Evolutionary conservation across 2,329 filamentous ascomycete genomes (phyloP), one percentile per base, ranked within the genome.

Genomic region (Clonostachys rhizophaga): DNA sequence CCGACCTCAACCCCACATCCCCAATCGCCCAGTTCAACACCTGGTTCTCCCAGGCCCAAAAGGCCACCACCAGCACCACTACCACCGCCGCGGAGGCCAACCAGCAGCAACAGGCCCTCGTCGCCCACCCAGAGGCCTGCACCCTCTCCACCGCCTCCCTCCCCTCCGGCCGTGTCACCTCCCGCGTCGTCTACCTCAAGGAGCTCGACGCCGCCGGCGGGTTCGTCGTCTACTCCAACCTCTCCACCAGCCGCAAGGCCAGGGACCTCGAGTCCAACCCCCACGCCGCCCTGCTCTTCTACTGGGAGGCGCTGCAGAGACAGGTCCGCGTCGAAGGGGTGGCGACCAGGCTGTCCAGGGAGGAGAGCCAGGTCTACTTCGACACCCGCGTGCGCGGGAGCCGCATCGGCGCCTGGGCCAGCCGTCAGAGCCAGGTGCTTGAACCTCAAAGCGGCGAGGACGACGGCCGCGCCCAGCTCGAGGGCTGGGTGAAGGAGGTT

Each of bases 191-290:
- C 36, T 99, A 97, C 69, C 78, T 99, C 55, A 99, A 99, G 70
- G 94, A 97, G 73, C 82, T 97, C 20, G 91, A 97, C 66, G 67
- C 74, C 46, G 58, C 67, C 6, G 68, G 65, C 17, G 91, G 91
- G 14, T 99, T 95, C 68, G 90, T 97, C 40, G 76, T 99, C 43
- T 99, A 97, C 75, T 87, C 83, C 60, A 99, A 99, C 67, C 92
- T 91, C 72, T 91, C 83, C 50, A 94, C 88, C 0, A 89, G 83
- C 49, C 71, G 77, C 58, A 82, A 86, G 71, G 80, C 84, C 1
- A 60, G 69, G 44, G 89, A 96, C 63, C 70, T 94, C 7, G 75
- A 71, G 18, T 75, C 69, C 5, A 99, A 97, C 66, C 79, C 80
- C 30, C 86, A 87, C 70, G 92, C 89, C 0, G 83, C 84, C 43